phyloP scores from a whole-genome alignment of 495 filamentous ascomycete species.

The Halenospora varia region DNA sequence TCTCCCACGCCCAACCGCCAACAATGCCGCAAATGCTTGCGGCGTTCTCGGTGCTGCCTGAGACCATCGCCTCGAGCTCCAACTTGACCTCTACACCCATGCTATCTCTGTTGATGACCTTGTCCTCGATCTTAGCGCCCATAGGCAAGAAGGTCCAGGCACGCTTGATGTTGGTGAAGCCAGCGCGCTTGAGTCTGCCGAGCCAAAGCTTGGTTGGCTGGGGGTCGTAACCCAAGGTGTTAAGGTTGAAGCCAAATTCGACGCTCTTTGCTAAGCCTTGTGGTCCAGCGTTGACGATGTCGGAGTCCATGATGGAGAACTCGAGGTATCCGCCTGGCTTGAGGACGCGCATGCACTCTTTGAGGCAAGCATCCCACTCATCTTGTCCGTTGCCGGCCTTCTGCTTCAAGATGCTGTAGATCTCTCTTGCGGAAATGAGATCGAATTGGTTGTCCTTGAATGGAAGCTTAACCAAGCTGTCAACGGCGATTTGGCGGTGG shows the following conservation, averaged over 20 bases:
- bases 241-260: slow-evolving; percentile 85
- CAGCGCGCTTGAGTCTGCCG: slow-evolving; percentile 62
- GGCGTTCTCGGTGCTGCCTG: slow-evolving; percentile 67
- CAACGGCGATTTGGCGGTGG: slow-evolving; percentile 74
- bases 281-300: slow-evolving; percentile 78
- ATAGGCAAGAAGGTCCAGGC: slow-evolving; percentile 90
- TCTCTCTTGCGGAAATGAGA: slow-evolving; percentile 83
- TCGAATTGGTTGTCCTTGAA: slow-evolving; percentile 90
- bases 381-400: slow-evolving; percentile 59
- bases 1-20: slow-evolving; percentile 92
- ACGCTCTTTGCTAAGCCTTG: slow-evolving; percentile 73
- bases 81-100: slow-evolving; percentile 43
- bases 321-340: slow-evolving; percentile 92
- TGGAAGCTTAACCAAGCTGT: slow-evolving; percentile 72
- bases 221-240: slow-evolving; percentile 84
- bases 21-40: slow-evolving; percentile 76
- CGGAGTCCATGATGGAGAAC: slow-evolving; percentile 82
- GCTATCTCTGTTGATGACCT: slow-evolving; percentile 37
- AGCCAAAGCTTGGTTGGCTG: slow-evolving; percentile 76
- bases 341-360: slow-evolving; percentile 83
- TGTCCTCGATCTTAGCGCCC: slow-evolving; percentile 55
- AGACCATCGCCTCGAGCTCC: slow-evolving; percentile 61
- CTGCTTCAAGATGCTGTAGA: slow-evolving; percentile 76
- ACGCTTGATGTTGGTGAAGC: slow-evolving; percentile 76
- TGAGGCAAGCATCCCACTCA: slow-evolving; percentile 82